Base-by-base conservation (phyloP, 306 rosid species). In the Cajanus cajan region DNA sequence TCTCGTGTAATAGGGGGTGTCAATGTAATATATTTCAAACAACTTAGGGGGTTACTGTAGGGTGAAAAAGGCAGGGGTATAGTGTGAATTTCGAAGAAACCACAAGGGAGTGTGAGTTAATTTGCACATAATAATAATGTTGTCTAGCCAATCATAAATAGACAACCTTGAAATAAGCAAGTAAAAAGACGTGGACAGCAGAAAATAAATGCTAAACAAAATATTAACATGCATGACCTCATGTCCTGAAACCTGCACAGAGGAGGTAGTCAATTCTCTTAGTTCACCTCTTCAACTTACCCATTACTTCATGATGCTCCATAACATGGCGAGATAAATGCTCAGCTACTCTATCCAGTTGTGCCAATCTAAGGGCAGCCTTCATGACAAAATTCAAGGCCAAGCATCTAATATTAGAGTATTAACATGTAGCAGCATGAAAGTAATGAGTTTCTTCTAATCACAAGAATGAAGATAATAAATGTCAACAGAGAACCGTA, bases 221-320 rank as follows among this genome's bases (percentile, higher is more conserved):
- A 65, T 77, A 51, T 66, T 45, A 80, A 39, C 55, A 71, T 71
- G 54, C 65, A 76, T 79, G 66, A 59, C 50, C 18, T 59, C 43
- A 10, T 70, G 75, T 50, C 59, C 57, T 5, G 28, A 71, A 58
- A 66, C 44, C 79, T 51, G 47, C 57, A 50, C 68, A 59, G 39
- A 41, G 18, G 59, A 40, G 34, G 79, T 52, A 55, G 76, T 8
- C 81, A 70, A 77, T 69, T 55, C 77, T 62, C 52, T 77, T 31
- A 45, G 71, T 73, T 83, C 43, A 47, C 36, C 73, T 68, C 65
- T 73, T 77, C 77, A 72, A 52, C 98, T 88, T 88, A 96, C 99
- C 99, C 98, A 96, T 96, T 84, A 96, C 99, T 96, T 96, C 97
- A 82, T 96, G 96, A 83, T 96, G 93, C 87, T 96, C 90, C 97